A percentile compares a stretch with the other conserved stretches of the same genome.
phyloP scores from a whole-genome alignment of 1,139 yeast genomes.

The Blastobotrys aristatus region DNA sequence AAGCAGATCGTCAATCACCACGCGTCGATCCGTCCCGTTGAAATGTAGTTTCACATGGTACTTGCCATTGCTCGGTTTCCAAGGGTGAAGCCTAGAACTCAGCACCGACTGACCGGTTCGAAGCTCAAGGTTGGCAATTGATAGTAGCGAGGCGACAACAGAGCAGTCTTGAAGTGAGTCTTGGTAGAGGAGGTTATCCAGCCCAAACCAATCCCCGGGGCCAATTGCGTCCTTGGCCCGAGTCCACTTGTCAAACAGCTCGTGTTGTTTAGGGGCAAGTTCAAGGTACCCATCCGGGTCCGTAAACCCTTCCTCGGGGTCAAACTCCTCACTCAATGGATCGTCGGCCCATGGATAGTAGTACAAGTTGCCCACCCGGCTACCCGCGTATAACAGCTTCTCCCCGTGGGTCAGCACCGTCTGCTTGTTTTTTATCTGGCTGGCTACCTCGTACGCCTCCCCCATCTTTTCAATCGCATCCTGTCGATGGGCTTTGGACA shows the following conservation, averaged over 20 bases:
- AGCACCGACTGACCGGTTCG: conserved; percentile 21
- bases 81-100: conserved; percentile 25
- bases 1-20: conserved; percentile 47
- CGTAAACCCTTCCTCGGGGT: conserved; percentile 10
- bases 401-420: conserved; percentile 17
- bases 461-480: conserved; percentile 6
- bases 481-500: conserved; percentile 1
- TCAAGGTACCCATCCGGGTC: conserved; percentile 22
- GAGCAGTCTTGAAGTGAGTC: conserved; percentile 70
- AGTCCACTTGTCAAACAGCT: conserved; percentile 25
- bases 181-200: conserved; percentile 39
- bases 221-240: conserved; percentile 25
- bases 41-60: conserved; percentile 45
- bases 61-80: conserved; percentile 22
- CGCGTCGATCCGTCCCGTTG: conserved; percentile 56
- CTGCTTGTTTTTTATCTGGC: conserved; percentile 19
- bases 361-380: conserved; percentile 18
- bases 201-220: conserved; percentile 11
- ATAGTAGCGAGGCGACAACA: conserved; percentile 60
- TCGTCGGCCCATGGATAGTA: conserved; percentile 28
- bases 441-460: conserved; percentile 18
- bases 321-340: conserved; percentile 9
- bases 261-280: conserved; percentile 21
- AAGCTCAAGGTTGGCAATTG: conserved; percentile 33
- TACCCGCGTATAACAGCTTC: conserved; percentile 25